A percentile compares a stretch with the other conserved stretches of the same genome.
Conservation (phyloP, 768 basidiomycete species). For the Calocybe cyanea region DNA sequence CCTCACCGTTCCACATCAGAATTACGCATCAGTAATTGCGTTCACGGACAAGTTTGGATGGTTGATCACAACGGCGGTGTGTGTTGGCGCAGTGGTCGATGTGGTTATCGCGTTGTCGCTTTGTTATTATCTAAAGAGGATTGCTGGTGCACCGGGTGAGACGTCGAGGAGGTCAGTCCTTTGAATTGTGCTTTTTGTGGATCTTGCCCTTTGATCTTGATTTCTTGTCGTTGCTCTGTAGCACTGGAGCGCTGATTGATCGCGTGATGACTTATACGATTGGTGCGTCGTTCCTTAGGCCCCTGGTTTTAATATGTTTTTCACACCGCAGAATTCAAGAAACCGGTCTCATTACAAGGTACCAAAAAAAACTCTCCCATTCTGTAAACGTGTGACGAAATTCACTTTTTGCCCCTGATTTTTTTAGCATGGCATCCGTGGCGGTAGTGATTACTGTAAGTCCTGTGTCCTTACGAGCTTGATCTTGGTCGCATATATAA, state of each 20-base stretch:
- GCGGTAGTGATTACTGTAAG: conserved; percentile 20
- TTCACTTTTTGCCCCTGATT: too few species aligned
- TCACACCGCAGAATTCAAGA: conserved; percentile 9
- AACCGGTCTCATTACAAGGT: conserved; percentile 23
- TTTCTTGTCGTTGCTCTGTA: too few species aligned
- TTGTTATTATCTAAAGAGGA: conserved; percentile 17
- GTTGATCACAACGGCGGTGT: conserved; percentile 20
- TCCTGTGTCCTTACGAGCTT: too few species aligned
- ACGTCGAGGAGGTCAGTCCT: too few species aligned
- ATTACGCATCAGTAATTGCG: conserved; percentile 17
- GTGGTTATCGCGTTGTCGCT: conserved; percentile 20
- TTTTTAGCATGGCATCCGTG: conserved; percentile 21
- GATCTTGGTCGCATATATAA: too few species aligned
- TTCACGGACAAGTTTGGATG: conserved; percentile 19
- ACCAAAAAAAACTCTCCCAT: not conserved
- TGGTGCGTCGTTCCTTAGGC: conserved; percentile 14
- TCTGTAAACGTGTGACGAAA: too few species aligned
- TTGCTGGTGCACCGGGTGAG: too few species aligned
- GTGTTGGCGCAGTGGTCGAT: conserved; percentile 20
- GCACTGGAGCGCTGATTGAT: conserved; percentile 18
- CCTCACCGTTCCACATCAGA: conserved; percentile 18
- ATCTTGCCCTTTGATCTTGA: too few species aligned
- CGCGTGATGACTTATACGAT: conserved; percentile 22
- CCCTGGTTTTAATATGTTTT: not conserved
- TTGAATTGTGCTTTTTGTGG: too few species aligned